A percentile compares a stretch with the other conserved stretches of the same genome.
Evolutionary conservation across 345 rosid species (phyloP).

Genomic region (Gossypioides kirkii): DNA sequence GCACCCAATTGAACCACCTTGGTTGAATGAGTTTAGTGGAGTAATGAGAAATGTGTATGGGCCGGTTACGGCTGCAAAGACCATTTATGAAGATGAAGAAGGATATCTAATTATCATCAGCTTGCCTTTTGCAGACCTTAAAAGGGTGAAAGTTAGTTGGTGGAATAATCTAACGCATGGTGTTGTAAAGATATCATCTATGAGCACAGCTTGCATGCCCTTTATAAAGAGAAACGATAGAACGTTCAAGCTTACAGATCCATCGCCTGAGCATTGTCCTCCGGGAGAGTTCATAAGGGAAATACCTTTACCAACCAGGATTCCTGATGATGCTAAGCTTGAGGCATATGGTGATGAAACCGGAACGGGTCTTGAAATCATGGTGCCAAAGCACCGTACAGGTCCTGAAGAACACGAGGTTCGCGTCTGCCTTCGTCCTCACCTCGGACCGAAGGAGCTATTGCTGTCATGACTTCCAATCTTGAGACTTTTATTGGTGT

Average conservation of each 20-base stretch:
- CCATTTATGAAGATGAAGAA: constrained; percentile 82
- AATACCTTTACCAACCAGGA: constrained; percentile 71
- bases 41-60: constrained; percentile 75
- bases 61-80: constrained; percentile 92
- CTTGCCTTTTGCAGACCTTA: constrained; percentile 85
- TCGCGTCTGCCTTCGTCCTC: constrained; percentile 85
- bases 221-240: constrained; percentile 78
- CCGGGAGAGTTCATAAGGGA: constrained; percentile 95
- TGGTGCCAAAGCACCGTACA: constrained; percentile 79
- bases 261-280: constrained; percentile 90
- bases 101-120: constrained; percentile 82
- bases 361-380: constrained; percentile 84
- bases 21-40: constrained; percentile 78
- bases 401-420: constrained; percentile 99
- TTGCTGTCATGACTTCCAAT: constrained; percentile 50
- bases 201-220: constrained; percentile 71
- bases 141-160: constrained; percentile 92
- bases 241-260: constrained; percentile 92
- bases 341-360: constrained; percentile 90
- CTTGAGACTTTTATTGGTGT: background rate
- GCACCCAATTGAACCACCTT: constrained; percentile 63
- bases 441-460: constrained; percentile 62
- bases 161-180: constrained; percentile 77
- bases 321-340: constrained; percentile 90
- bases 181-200: constrained; percentile 75